Evolutionary conservation across 2,329 filamentous ascomycete species (phyloP), one percentile per base, ranked within the genome.

Genomic region (Xylariaceae sp.): DNA sequence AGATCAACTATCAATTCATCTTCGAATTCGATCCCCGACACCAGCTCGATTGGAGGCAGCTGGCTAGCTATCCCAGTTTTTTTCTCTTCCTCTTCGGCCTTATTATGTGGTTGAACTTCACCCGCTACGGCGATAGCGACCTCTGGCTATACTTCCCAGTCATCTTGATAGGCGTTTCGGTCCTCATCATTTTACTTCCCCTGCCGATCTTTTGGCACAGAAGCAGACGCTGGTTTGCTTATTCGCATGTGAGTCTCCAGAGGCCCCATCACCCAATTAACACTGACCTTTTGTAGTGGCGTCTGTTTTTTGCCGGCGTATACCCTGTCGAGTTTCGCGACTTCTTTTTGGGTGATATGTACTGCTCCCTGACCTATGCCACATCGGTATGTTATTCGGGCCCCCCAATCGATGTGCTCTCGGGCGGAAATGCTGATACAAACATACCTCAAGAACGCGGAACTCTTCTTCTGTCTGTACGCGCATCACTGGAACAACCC

Each of bases 291-390:
- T 12, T 11, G 9, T 57, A 94, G 87, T 95, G 89, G 82, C 89
- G 94, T 55, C 77, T 97, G 16, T 74, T 95, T 48, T 80, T 93
- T 45, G 90, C 93, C 13, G 92, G 92, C 4, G 69, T 96, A 17
- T 97, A 95, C 64, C 90, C 90, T 1, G 94, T 99, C 45, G 93
- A 97, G 68, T 99, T 97, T 69, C 84, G 92, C 52, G 94, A 99
- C 71, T 97, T 99, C 73, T 97, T 97, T 71, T 80, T 97, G 0
- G 94, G 94, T 47, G 94, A 99, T 68, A 97, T 97, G 78, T 96
- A 96, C 70, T 97, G 93, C 71, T 97, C 94, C 2, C 77, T 96
- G 50, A 96, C 92, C 6, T 99, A 99, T 70, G 82, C 87, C 14
- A 89, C 90, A 71, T 87, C 89, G 55, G 89, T 93, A 78, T 75